phyloP scores from a whole-genome alignment of 148 eudicot genomes.

The Amaranthus hypochondriacus region DNA sequence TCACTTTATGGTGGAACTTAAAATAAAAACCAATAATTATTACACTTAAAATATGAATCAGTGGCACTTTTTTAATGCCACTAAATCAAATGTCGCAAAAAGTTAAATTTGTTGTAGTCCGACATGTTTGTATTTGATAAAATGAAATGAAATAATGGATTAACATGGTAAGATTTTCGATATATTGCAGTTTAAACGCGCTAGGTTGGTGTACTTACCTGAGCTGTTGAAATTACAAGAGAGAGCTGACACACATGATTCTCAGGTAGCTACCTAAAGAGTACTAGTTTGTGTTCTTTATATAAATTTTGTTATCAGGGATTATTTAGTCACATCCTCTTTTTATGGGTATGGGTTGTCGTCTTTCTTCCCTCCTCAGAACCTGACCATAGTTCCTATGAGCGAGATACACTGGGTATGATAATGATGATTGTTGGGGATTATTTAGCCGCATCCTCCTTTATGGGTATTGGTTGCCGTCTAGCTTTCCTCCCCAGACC shows the following conservation, averaged over 20 bases:
- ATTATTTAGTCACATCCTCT: background rate
- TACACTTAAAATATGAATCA: background rate
- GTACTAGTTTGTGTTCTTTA: background rate
- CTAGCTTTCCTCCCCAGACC: too few species aligned
- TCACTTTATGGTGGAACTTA: too few species aligned
- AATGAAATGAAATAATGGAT: background rate
- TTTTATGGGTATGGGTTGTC: background rate
- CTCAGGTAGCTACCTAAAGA: conserved; percentile 1
- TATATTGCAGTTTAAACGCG: conserved; percentile 17
- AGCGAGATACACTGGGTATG: background rate
- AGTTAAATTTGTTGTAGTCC: background rate
- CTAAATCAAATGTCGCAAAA: background rate
- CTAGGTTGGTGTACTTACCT: conserved; percentile 11
- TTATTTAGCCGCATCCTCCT: too few species aligned
- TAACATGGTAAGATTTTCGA: background rate
- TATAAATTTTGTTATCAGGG: background rate
- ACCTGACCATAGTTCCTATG: background rate
- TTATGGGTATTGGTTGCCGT: too few species aligned
- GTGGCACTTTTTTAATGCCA: background rate
- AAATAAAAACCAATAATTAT: too few species aligned
- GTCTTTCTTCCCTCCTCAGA: too few species aligned
- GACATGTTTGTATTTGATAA: background rate
- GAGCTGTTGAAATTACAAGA: conserved; percentile 2
- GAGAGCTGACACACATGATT: background rate
- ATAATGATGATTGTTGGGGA: too few species aligned